Evolutionary conservation across 2,329 filamentous ascomycete species (phyloP).

Genomic region (Cadophora sp.): DNA sequence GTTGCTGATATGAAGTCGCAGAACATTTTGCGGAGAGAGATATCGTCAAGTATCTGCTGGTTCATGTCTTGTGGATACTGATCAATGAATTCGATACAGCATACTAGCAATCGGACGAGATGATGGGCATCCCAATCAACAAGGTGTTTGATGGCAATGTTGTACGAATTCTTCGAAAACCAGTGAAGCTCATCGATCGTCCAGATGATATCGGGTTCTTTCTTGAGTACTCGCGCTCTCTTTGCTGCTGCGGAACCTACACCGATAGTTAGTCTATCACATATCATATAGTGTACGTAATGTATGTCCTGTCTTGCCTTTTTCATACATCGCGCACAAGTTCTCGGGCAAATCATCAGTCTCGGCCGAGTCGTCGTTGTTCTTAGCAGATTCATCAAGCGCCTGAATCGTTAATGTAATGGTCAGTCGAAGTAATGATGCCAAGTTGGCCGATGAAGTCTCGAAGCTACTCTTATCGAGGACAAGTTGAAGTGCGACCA

Average conservation of each 20-base stretch:
- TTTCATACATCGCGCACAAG: constrained; percentile 62
- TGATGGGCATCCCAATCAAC: constrained; percentile 59
- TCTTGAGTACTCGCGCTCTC: constrained; percentile 49
- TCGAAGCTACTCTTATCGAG: constrained; percentile 60
- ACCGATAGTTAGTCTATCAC: neutral
- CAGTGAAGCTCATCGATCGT: constrained; percentile 74
- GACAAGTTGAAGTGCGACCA: constrained; percentile 65
- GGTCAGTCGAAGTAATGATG: constrained; percentile 68
- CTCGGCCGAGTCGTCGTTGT: neutral
- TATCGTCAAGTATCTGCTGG: constrained; percentile 52
- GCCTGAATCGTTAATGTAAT: constrained; percentile 58
- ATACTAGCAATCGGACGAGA: constrained; percentile 62
- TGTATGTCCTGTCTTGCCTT: constrained; percentile 50
- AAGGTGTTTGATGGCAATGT: constrained; percentile 70
- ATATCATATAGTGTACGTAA: neutral
- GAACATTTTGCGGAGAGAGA: constrained; percentile 66
- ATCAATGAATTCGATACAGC: constrained; percentile 59
- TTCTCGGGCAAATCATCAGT: constrained; percentile 50
- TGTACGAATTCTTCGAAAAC: constrained; percentile 86
- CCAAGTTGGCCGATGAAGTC: constrained; percentile 60
- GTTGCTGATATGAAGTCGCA: constrained; percentile 73
- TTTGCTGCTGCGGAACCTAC: constrained; percentile 47
- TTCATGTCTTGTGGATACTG: constrained; percentile 57
- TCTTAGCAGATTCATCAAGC: constrained; percentile 43
- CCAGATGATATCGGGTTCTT: constrained; percentile 52